Base-by-base conservation (phyloP, 129 eudicot species). In the Pittosporum tobira region DNA sequence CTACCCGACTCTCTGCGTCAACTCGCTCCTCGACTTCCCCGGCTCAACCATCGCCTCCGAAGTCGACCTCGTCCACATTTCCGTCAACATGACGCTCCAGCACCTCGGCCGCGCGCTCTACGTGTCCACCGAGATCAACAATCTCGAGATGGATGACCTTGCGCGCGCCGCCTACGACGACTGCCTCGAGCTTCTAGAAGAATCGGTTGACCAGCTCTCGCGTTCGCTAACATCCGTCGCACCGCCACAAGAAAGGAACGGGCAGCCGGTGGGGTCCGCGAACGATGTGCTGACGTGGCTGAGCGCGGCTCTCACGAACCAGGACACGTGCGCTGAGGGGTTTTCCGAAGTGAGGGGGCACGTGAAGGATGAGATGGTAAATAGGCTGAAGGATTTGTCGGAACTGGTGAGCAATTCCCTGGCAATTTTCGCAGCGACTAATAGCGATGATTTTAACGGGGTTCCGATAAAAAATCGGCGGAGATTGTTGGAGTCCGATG, bases 241-340 rank as follows among this genome's bases (percentile, higher is more conserved):
- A 7, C 71, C 71, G 46, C 25, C 70, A n/a, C 20, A 66, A 3
- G 50, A 45, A 2, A 12, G 65, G 45, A 55, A 18, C 6, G 6
- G 24, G 15, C 60, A 55, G 44, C 56, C 24, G 11, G 40, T 61
- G 1, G 65, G 65, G 0, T 61, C 67, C 22, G 5, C 24, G 6
- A 20, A 80, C 81, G 94, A 93, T 54, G 96, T 93, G 66, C 34
- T 83, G 81, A 93, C 99, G 57, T 93, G 99, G 99, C 94, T 93
- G n/a, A 87, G 96, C 67, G 94, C 94, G 7, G 78, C 94, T 9
- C 45, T 93, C 61, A 93, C 99, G 25, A 93, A 93, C 53, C 94
- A 83, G 65, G 94, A 93, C 88, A 87, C 96, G 68, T 93, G 96
- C 50, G 63, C 74, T 40, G 99, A 87, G 3, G 99, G 99, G 15